Percentiles rank a stretch among this genome's conserved stretches.
Conservation (phyloP, 768 basidiomycete genomes). For the Gloeopeniophorella convolvens region DNA sequence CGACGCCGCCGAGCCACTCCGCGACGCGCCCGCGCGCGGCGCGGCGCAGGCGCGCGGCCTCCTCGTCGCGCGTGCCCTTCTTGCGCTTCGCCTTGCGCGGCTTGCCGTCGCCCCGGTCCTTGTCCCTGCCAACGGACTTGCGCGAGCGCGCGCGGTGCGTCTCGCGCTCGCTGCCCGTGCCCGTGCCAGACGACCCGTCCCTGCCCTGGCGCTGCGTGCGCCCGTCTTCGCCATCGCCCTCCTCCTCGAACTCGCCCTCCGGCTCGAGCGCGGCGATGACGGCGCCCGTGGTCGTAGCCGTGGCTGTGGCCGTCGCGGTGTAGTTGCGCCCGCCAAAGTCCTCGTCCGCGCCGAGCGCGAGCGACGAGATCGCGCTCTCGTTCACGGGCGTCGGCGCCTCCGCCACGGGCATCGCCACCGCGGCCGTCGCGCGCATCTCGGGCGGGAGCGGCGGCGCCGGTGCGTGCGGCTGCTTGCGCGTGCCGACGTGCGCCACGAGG, state of each 20-base stretch:
- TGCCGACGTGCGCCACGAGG: constrained; percentile 67
- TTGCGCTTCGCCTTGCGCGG: constrained; percentile 24
- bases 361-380: constrained; percentile 43
- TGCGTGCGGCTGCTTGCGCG: constrained; percentile 37
- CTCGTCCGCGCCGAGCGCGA: constrained; percentile 34
- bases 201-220: constrained; percentile 17
- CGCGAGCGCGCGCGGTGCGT: constrained; percentile 18
- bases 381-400: constrained; percentile 25
- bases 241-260: background rate
- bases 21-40: constrained; percentile 68
- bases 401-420: constrained; percentile 25
- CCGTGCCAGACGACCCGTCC: constrained; percentile 8
- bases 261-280: background rate
- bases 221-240: constrained; percentile 8
- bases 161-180: constrained; percentile 16
- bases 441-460: background rate
- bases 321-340: constrained; percentile 29
- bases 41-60: constrained; percentile 33
- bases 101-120: constrained; percentile 26
- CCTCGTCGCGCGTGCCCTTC: constrained; percentile 24
- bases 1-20: constrained; percentile 69
- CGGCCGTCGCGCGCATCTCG: background rate
- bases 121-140: constrained; percentile 8
- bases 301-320: constrained; percentile 36
- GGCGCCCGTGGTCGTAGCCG: constrained; percentile 27